Conservation (phyloP, 2,329 filamentous ascomycete species). For the Teratosphaeria epicoccoides region DNA sequence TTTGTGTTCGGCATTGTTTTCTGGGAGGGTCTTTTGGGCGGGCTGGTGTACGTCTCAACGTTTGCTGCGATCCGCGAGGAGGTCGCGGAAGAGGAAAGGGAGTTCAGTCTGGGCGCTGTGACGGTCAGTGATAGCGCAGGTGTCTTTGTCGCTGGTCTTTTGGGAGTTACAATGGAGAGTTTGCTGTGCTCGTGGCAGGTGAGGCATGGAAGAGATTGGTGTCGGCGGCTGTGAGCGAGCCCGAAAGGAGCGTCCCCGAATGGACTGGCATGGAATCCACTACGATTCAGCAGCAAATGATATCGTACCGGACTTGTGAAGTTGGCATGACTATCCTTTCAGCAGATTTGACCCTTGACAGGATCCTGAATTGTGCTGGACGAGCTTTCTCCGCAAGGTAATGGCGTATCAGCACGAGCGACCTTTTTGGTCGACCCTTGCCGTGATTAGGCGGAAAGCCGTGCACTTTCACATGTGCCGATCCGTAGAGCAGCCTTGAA, state of each 20-base stretch:
- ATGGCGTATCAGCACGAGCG: too few species aligned
- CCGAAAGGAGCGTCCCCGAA: not conserved
- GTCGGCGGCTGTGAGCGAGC: conserved; percentile 20
- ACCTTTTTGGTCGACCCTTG: too few species aligned
- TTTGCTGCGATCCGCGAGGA: conserved; percentile 89
- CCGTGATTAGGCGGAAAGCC: too few species aligned
- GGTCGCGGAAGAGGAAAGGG: conserved; percentile 64
- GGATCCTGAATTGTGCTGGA: too few species aligned
- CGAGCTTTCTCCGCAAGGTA: too few species aligned
- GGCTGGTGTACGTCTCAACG: conserved; percentile 88
- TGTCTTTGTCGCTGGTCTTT: conserved; percentile 76
- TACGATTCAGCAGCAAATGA: too few species aligned
- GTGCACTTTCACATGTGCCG: not conserved
- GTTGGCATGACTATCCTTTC: too few species aligned
- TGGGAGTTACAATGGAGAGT: conserved; percentile 74
- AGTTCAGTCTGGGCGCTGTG: conserved; percentile 83
- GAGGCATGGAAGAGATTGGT: conserved; percentile 57
- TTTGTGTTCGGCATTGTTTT: conserved; percentile 77
- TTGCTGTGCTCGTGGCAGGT: conserved; percentile 79
- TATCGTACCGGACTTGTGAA: too few species aligned
- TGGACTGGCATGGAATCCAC: too few species aligned
- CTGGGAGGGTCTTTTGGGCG: conserved; percentile 88
- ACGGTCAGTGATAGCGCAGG: conserved; percentile 87
- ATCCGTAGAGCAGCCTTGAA: not conserved
- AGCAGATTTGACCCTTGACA: too few species aligned